A percentile compares a stretch with the other conserved stretches of the same genome.
Conservation (phyloP, 208 protist species). For the Leishmania tarentolae region DNA sequence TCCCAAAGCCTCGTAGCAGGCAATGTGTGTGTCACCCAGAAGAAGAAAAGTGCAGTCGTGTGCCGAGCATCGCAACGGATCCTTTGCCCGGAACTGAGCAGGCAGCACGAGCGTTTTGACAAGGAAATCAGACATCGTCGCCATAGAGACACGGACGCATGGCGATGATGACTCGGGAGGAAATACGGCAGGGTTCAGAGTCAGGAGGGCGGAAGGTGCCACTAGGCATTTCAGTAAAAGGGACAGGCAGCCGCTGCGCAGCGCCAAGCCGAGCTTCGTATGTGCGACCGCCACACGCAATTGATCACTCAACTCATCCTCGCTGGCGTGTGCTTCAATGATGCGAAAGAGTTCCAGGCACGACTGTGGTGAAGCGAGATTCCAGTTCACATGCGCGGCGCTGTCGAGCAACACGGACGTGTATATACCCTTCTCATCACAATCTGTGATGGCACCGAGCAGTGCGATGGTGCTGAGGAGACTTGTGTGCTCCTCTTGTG, state of each 20-base stretch:
- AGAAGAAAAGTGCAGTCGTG: slow-evolving; percentile 13
- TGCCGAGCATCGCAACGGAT: slow-evolving; percentile 14
- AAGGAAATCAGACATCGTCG: slow-evolving; percentile 25
- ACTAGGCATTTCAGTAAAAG: slow-evolving; percentile 41
- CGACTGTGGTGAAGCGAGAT: slow-evolving; percentile 38
- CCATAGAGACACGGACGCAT: slow-evolving; percentile 10
- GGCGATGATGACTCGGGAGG: slow-evolving; percentile 1
- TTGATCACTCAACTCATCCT: slow-evolving; percentile 18
- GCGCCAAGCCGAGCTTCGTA: slow-evolving; percentile 54
- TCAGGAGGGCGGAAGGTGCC: slow-evolving; percentile 1
- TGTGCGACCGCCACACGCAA: slow-evolving; percentile 30
- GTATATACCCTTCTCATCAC: slow-evolving; percentile 31
- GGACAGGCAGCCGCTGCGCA: slow-evolving; percentile 63
- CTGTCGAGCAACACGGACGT: slow-evolving; percentile 53
- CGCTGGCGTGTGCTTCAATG: slow-evolving; percentile 37
- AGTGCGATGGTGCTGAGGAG: slow-evolving; percentile 47
- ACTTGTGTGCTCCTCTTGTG: slow-evolving; percentile 23
- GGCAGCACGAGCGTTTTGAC: slow-evolving; percentile 25
- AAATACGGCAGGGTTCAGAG: slow-evolving; percentile 7
- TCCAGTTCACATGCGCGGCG: slow-evolving; percentile 42
- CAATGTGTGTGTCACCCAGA: slow-evolving; percentile 14
- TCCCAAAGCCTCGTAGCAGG: slow-evolving; percentile 27
- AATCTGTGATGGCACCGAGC: slow-evolving; percentile 31
- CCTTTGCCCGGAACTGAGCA: slow-evolving; percentile 11
- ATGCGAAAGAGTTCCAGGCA: slow-evolving; percentile 68